Evolutionary conservation across 352 stramenopile genomes (phyloP), one percentile per base, ranked within the genome.

Genomic region (Pythium grandisporangium): DNA sequence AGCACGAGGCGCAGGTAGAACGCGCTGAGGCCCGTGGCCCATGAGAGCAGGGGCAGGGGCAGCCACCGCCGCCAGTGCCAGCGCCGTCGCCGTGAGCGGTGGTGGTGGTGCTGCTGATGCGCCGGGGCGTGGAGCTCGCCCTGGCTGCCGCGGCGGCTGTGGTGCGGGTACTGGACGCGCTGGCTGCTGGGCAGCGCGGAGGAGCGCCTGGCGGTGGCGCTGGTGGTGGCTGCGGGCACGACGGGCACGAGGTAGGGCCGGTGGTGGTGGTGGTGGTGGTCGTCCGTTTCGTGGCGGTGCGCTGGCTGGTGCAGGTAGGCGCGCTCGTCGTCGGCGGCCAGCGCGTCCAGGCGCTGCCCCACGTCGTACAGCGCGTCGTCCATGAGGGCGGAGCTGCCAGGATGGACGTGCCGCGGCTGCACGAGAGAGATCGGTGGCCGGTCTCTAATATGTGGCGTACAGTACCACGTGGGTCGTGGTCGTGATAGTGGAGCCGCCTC

Each of bases 331-430:
- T 58, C 50, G 36, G 50, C 50, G 21, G 50, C 50, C 12, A 58
- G 37, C 30, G 50, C 50, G 25, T 58, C 50, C 17, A 58, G 43
- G 16, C 50, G 50, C 42, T 58, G 50, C 42, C 50, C 42, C 30
- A 58, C 50, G 50, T 58, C 42, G 50, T 48, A 58, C 30, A 58
- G 50, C 42, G 50, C 41, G 42, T 58, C 50, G 37, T 58, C 50
- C 16, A 44, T 25, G n/a, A n/a, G n/a, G n/a, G n/a, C n/a, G n/a
- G n/a, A n/a, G n/a, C n/a, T n/a, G n/a, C n/a, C n/a, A n/a, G n/a
- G n/a, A n/a, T n/a, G n/a, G n/a, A n/a, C n/a, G n/a, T n/a, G n/a
- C n/a, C n/a, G n/a, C n/a, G n/a, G n/a, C n/a, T n/a, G n/a, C n/a
- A n/a, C n/a, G n/a, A n/a, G n/a, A n/a, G n/a, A n/a, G n/a, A n/a